Evolutionary conservation across 495 filamentous ascomycete species (phyloP).

Genomic region (Aspergillus saccharolyticus): DNA sequence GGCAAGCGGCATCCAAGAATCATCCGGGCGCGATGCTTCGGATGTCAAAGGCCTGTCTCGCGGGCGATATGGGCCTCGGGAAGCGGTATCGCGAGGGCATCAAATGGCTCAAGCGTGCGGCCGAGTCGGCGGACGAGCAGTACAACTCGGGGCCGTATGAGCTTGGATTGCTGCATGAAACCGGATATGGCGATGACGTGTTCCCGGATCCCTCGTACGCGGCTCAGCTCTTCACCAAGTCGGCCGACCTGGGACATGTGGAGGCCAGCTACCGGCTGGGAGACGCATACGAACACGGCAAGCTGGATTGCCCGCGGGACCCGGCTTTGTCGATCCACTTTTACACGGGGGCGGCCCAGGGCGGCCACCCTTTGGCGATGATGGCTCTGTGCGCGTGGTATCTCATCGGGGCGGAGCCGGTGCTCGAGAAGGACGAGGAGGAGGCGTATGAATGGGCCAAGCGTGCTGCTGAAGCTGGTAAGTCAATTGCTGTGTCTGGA

Average conservation of each 20-base stretch:
- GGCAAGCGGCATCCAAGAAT: conserved; percentile 83
- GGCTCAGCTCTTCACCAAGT: conserved; percentile 89
- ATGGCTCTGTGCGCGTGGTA: conserved; percentile 99
- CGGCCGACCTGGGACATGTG: conserved; percentile 83
- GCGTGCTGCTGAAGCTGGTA: conserved; percentile 80
- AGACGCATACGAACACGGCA: conserved; percentile 95
- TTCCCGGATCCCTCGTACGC: conserved; percentile 88
- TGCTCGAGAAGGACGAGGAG: conserved; percentile 89
- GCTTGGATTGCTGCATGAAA: conserved; percentile 79
- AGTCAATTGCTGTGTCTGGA: conserved; percentile 20
- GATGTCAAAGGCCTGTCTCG: conserved; percentile 83
- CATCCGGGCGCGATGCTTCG: conserved; percentile 94
- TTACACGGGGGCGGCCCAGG: conserved; percentile 86
- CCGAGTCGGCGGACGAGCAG: conserved; percentile 81
- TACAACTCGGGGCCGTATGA: conserved; percentile 94
- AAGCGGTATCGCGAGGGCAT: conserved; percentile 87
- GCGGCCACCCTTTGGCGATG: conserved; percentile 84
- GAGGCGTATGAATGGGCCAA: conserved; percentile 97
- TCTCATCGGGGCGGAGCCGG: conserved; percentile 87
- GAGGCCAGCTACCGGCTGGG: conserved; percentile 83
- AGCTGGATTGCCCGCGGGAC: conserved; percentile 79
- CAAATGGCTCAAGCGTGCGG: conserved; percentile 93
- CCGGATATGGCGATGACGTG: conserved; percentile 84
- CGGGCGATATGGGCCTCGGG: conserved; percentile 77
- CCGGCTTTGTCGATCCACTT: conserved; percentile 94